These are phyloP conservation scores for Triticum monococcum DNA, from an alignment of 176 grass and related monocot genomes.

Conservation along the genomic window DNA sequence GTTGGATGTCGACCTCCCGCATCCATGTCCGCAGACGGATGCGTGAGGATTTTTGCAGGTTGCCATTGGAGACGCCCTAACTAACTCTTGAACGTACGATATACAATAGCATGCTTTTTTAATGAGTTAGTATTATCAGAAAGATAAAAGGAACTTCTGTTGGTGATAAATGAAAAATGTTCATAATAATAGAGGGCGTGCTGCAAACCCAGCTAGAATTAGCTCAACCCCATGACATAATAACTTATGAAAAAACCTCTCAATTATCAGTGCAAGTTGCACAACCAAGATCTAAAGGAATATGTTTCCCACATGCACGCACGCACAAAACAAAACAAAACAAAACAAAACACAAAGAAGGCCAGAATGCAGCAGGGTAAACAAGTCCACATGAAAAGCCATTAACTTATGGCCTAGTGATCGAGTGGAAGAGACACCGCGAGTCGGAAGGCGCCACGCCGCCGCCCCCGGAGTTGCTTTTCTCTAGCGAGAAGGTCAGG, in stretches of 20 bases:
- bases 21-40: no score
- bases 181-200: background rate
- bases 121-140: no score
- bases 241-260: conserved; percentile 1
- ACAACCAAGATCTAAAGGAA: conserved; percentile 32
- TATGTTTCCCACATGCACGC: conserved; percentile 51
- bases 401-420: background rate
- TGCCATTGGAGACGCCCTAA: no score
- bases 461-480: background rate
- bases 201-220: conserved; percentile 13
- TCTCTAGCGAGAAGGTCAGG: background rate
- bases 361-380: conserved; percentile 5
- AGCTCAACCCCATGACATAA: background rate
- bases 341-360: background rate
- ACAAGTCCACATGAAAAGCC: background rate
- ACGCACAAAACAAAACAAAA: background rate
- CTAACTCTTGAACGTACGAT: no score
- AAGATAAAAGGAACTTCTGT: background rate
- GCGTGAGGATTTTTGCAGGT: no score
- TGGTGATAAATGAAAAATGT: no score
- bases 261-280: conserved; percentile 27
- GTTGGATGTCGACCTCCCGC: no score
- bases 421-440: background rate
- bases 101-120: no score
- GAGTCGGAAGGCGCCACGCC: background rate